Evolutionary conservation across 202 grass and related monocot species (phyloP).

Genomic region (Setaria viridis): DNA sequence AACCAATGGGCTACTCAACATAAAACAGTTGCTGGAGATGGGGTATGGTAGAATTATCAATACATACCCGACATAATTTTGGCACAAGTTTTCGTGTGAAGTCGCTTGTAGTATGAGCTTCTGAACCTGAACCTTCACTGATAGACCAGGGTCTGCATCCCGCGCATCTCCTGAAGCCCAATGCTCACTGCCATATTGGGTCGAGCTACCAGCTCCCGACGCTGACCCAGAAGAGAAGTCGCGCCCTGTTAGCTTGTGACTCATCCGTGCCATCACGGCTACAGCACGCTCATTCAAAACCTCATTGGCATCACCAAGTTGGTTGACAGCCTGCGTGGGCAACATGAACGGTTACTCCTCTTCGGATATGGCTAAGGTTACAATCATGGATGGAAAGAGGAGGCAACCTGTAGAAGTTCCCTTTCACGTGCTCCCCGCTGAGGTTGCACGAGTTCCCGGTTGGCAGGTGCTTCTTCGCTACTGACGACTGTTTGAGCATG

Average conservation of each 20-base stretch:
- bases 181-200: slow-evolving; percentile 64
- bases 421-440: slow-evolving; percentile 80
- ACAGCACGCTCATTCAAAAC: slow-evolving; percentile 96
- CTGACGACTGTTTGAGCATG: slow-evolving; percentile 75
- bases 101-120: slow-evolving; percentile 88
- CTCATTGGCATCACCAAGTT: slow-evolving; percentile 96
- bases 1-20: slow-evolving; percentile 8
- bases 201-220: slow-evolving; percentile 52
- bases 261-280: slow-evolving; percentile 98
- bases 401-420: slow-evolving; percentile 85
- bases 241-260: slow-evolving; percentile 91
- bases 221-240: slow-evolving; percentile 82
- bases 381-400: slow-evolving; percentile 24
- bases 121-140: slow-evolving; percentile 89
- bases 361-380: not conserved
- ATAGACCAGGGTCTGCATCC: slow-evolving; percentile 72
- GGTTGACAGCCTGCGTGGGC: slow-evolving; percentile 76
- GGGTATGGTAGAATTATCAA: not conserved
- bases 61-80: slow-evolving; percentile 93
- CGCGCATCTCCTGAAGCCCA: slow-evolving; percentile 60
- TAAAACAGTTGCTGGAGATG: slow-evolving; percentile 8
- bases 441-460: slow-evolving; percentile 75
- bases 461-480: slow-evolving; percentile 71
- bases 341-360: slow-evolving; percentile 33
- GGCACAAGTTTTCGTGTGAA: slow-evolving; percentile 89